phyloP scores from a whole-genome alignment of 305 asterid species.

The Solanum hybrid region DNA sequence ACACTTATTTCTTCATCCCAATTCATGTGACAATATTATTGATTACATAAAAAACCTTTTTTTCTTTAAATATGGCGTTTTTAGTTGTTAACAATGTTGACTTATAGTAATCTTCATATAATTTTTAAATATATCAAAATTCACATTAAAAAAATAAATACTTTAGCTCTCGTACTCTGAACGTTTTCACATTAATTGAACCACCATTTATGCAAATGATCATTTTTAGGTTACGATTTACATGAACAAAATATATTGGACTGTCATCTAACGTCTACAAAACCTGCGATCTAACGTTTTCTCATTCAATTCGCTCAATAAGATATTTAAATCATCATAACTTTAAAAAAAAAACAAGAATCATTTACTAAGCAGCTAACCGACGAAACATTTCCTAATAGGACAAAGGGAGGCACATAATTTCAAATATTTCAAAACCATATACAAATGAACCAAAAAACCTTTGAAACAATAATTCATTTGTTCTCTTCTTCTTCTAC shows the following conservation, averaged over 20 bases:
- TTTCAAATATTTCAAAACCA: background rate
- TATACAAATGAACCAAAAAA: background rate
- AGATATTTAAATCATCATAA: background rate
- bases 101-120: background rate
- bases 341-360: background rate
- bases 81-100: background rate
- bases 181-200: background rate
- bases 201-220: background rate
- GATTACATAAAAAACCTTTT: fast-evolving
- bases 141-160: background rate
- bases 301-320: background rate
- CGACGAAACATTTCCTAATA: background rate
- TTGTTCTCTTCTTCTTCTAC: background rate
- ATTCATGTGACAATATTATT: background rate
- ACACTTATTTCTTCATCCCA: fast-evolving
- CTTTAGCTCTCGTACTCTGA: background rate
- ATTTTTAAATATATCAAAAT: background rate
- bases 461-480: background rate
- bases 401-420: background rate
- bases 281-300: fast-evolving
- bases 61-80: background rate
- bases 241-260: background rate
- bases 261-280: background rate
- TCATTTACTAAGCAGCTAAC: background rate
- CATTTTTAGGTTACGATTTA: background rate